Conservation (phyloP, 345 rosid genomes). For the Boechera stricta region DNA sequence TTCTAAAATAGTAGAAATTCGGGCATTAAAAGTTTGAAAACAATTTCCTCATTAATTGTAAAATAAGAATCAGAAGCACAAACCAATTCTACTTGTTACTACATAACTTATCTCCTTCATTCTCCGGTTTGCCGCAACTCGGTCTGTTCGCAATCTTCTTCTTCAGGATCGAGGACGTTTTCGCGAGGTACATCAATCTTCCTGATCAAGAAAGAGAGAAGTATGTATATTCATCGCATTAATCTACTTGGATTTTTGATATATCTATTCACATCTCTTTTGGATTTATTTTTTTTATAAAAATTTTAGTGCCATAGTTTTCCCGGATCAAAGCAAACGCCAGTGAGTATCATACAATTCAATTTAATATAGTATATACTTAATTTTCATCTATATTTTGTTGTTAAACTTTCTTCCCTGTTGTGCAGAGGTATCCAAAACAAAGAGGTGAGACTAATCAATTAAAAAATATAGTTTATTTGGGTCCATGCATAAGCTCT, state of each 20-base stretch:
- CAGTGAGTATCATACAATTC: conserved; percentile 24
- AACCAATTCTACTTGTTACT: conserved; percentile 5
- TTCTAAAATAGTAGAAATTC: not conserved
- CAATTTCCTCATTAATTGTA: not conserved
- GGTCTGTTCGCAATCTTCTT: conserved; percentile 3
- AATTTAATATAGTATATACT: not conserved
- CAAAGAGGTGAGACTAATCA: conserved; percentile 57
- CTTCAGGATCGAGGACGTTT: conserved; percentile 71
- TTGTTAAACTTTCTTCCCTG: not conserved
- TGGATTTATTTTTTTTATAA: not conserved
- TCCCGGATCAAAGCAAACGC: conserved; percentile 49
- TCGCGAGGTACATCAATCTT: conserved; percentile 64
- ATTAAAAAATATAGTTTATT: not conserved
- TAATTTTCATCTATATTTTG: not conserved
- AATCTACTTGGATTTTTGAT: not conserved
- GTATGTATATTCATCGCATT: conserved; percentile 42
- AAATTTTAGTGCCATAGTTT: conserved; percentile 51
- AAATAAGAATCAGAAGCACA: not conserved
- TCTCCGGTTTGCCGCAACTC: not conserved
- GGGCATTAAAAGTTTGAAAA: not conserved
- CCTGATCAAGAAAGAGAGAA: conserved; percentile 73
- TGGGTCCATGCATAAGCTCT: conserved; percentile 3
- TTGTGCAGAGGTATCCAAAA: conserved; percentile 56
- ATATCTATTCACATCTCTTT: not conserved
- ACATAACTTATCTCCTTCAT: not conserved